Conservation (phyloP, 73 alveolate genomes). For the Paraurostyla sp. region DNA sequence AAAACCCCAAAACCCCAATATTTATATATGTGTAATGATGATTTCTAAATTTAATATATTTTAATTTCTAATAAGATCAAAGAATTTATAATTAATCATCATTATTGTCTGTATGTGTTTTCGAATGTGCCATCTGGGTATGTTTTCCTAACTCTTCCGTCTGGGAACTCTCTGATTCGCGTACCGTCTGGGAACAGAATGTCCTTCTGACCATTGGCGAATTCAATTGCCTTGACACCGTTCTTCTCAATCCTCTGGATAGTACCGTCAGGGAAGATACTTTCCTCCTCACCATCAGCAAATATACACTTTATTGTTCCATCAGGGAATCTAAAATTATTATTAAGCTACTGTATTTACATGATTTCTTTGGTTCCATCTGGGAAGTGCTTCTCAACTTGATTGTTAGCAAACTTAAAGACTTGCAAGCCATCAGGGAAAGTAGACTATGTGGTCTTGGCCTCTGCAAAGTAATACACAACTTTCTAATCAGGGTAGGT, state of each 20-base stretch:
- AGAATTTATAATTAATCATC: too few relatives aligned
- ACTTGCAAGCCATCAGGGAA: conserved; percentile 93
- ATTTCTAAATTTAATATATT: too few relatives aligned
- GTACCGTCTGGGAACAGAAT: conserved; percentile 65
- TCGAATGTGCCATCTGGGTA: conserved; percentile 67
- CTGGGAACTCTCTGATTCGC: conserved; percentile 68
- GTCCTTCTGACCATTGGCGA: conserved; percentile 75
- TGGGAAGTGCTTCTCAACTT: conserved; percentile 96
- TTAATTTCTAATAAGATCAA: too few relatives aligned
- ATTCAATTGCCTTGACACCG: conserved; percentile 77
- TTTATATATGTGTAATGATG: too few relatives aligned
- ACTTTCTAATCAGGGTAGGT: conserved; percentile 95
- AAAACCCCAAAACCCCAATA: background rate
- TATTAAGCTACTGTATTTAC: background rate
- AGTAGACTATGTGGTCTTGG: conserved; percentile 95
- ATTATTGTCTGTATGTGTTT: conserved; percentile 31
- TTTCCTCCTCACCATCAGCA: conserved; percentile 93
- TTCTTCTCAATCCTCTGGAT: conserved; percentile 71
- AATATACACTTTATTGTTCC: conserved; percentile 91
- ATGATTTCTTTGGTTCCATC: conserved; percentile 96
- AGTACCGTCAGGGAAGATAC: conserved; percentile 85
- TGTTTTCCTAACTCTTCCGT: conserved; percentile 65
- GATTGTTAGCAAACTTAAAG: conserved; percentile 86
- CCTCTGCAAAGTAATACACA: conserved; percentile 96
- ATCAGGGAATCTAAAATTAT: conserved; percentile 80